Conservation (phyloP, 768 basidiomycete species). For the Termitomyces sp. region DNA sequence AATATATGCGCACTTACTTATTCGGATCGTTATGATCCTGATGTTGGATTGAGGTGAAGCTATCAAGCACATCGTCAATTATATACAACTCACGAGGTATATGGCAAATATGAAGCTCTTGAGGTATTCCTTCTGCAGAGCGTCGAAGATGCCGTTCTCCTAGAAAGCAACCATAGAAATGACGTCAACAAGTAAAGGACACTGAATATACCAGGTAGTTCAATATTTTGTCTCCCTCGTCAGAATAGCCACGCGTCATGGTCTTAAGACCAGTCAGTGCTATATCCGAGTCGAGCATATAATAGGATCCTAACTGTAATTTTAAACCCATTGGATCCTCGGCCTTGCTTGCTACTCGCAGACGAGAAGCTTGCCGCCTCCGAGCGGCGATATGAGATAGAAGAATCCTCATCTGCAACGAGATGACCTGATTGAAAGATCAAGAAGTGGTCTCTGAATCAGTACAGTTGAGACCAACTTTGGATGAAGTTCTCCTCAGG, state of each 20-base stretch:
- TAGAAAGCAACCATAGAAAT: slow-evolving; percentile 22
- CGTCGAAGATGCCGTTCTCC: slow-evolving; percentile 88
- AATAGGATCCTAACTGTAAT: slow-evolving; percentile 46
- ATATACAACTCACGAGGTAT: slow-evolving; percentile 56
- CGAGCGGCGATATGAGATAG: slow-evolving; percentile 24
- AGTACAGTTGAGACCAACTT: slow-evolving; percentile 32
- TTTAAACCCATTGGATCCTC: slow-evolving; percentile 59
- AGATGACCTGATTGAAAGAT: slow-evolving; percentile 42
- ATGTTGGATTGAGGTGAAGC: slow-evolving; percentile 2
- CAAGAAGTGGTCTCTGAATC: not conserved
- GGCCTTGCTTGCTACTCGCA: slow-evolving; percentile 28
- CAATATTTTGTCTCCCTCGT: slow-evolving; percentile 78
- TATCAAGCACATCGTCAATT: not conserved
- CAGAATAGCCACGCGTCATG: slow-evolving; percentile 73
- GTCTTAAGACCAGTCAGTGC: slow-evolving; percentile 27
- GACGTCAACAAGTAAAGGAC: slow-evolving; percentile 6
- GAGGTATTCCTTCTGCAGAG: slow-evolving; percentile 79
- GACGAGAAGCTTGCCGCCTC: slow-evolving; percentile 32
- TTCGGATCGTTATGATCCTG: slow-evolving; percentile 84
- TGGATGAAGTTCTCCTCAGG: slow-evolving; percentile 78
- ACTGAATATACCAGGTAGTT: slow-evolving; percentile 65
- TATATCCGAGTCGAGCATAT: not conserved
- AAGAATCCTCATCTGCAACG: slow-evolving; percentile 43
- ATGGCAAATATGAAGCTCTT: slow-evolving; percentile 83
- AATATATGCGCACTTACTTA: slow-evolving; percentile 52